These are phyloP conservation scores for Lactifluus echinatus DNA, from an alignment of 768 basidiomycete species.

Conservation along the genomic window DNA sequence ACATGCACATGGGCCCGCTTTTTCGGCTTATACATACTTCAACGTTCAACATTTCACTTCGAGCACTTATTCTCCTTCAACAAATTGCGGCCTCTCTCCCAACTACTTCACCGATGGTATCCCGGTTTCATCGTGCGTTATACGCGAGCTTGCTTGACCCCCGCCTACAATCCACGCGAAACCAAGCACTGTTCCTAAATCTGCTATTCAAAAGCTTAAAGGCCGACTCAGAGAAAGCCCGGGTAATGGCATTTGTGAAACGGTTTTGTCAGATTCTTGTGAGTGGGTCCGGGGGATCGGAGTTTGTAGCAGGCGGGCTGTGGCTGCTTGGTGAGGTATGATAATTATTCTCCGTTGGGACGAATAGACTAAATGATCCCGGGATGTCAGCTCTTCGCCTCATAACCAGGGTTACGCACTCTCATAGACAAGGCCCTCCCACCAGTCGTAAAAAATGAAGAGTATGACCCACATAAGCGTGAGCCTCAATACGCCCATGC, in stretches of 20 bases:
- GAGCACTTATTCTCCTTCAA: constrained; percentile 82
- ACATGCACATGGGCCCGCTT: constrained; percentile 82
- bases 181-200: constrained; percentile 97
- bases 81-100: constrained; percentile 61
- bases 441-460: constrained; percentile 15
- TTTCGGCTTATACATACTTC: constrained; percentile 93
- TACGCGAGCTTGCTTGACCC: constrained; percentile 85
- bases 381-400: constrained; percentile 39
- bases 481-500: constrained; percentile 86
- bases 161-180: constrained; percentile 73
- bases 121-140: constrained; percentile 73
- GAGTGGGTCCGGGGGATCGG: constrained; percentile 1
- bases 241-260: constrained; percentile 3
- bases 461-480: constrained; percentile 83
- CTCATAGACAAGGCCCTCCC: constrained; percentile 27
- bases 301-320: constrained; percentile 3
- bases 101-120: constrained; percentile 37
- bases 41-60: constrained; percentile 94
- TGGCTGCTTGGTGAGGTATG: constrained; percentile 70
- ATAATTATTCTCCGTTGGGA: not conserved
- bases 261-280: constrained; percentile 30
- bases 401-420: constrained; percentile 37
- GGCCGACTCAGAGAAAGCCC: not conserved
- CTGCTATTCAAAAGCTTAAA: constrained; percentile 63
- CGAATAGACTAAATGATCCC: not conserved